Base-by-base conservation (phyloP, 257 asterid genomes). In the Verbena officinalis region DNA sequence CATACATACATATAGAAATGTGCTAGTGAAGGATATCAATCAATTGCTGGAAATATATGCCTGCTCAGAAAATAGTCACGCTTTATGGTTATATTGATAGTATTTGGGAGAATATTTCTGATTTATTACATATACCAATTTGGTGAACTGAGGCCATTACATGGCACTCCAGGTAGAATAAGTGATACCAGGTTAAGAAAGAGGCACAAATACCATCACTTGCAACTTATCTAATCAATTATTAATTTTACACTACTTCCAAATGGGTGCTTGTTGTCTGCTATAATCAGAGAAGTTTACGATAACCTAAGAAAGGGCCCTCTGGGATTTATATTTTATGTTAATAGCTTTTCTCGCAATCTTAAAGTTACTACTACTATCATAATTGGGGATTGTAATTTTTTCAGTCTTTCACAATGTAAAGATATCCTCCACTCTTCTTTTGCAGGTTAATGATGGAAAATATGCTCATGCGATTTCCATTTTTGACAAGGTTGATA, bases 401-500 rank as follows among this genome's bases (percentile, higher is more conserved):
- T 52, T 59, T 59, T 20, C 33, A 19, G 42, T 33, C 69, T 54
- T 46, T 57, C 65, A 42, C 69, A 52, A 51, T 36, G 44, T 66
- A 65, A 79, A 61, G 58, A 65, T 63, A 50, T 54, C 57, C 24
- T 68, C n/a, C n/a, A n/a, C 65, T 75, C 69, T 69, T 69, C 62
- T 39, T 76, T 78, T 72, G 77, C 93, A 93, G 99, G 99, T 93
- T 70, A 93, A 93, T 59, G 99, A 90, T 67, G 99, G 99, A 73
- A 87, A 85, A 46, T 93, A 90, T 83, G 84, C 76, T 74, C 70
- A 80, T 64, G 99, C 97, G 22, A 79, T 93, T 74, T 81, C 95
- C 81, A 90, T 87, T 61, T 93, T 93, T 80, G 92, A 87, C 78
- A 87, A 93, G 99, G 99, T 93, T 65, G 70, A 63, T 54, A 48